Evolutionary conservation across 164 flowering plant genomes (phyloP).

Genomic region (Taxillus chinensis): DNA sequence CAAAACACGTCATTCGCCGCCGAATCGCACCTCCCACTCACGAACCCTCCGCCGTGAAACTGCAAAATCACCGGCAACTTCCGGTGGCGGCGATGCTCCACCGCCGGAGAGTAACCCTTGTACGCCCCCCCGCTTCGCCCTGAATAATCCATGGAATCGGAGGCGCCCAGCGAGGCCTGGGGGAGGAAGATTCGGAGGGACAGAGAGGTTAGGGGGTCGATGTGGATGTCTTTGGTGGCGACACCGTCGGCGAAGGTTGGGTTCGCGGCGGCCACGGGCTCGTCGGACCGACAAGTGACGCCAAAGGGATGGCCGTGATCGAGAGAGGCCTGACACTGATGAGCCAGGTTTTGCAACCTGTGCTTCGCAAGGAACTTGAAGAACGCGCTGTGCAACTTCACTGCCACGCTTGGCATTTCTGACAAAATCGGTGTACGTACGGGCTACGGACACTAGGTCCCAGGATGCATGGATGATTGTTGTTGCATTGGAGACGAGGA

Average conservation of each 20-base stretch:
- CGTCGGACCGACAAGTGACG: constrained; percentile 74
- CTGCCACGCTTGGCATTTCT: constrained; percentile 77
- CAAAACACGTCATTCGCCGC: constrained; percentile 73
- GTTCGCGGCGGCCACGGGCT: constrained; percentile 55
- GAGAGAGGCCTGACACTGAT: constrained; percentile 17
- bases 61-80: constrained; percentile 66
- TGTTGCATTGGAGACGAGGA: no score
- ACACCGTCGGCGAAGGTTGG: constrained; percentile 83
- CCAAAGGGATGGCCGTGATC: constrained; percentile 38
- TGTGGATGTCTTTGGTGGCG: constrained; percentile 89
- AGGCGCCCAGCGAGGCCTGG: constrained; percentile 24
- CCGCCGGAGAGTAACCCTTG: constrained; percentile 41
- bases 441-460: no score
- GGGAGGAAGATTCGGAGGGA: constrained; percentile 60
- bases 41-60: constrained; percentile 82
- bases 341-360: constrained; percentile 63
- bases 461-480: no score
- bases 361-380: constrained; percentile 80
- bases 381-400: constrained; percentile 79
- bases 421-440: no score
- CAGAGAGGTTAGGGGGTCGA: constrained; percentile 53
- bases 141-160: not conserved
- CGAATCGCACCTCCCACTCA: constrained; percentile 64
- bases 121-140: constrained; percentile 10
- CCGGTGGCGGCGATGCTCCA: constrained; percentile 12